These are phyloP conservation scores for Priceomyces haplophilus DNA, from an alignment of 805 yeast species.

Conservation along the genomic window DNA sequence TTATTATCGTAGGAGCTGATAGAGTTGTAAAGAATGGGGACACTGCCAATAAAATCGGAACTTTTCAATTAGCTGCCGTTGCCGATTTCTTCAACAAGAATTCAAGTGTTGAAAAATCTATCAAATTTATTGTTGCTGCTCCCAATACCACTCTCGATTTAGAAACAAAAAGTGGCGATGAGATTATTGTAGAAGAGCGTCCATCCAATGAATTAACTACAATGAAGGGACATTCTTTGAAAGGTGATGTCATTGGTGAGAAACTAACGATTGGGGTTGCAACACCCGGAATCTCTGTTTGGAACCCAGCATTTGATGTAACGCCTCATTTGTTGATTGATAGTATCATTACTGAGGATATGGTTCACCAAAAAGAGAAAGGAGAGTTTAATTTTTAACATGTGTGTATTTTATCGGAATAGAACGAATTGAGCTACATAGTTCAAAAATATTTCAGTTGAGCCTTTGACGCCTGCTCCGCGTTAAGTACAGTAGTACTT, in stretches of 20 bases:
- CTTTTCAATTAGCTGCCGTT: constrained; percentile 78
- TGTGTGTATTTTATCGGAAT: no score
- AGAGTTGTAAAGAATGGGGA: constrained; percentile 92
- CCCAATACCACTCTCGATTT: constrained; percentile 89
- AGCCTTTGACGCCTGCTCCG: background rate
- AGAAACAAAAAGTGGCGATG: constrained; percentile 62
- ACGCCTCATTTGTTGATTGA: constrained; percentile 83
- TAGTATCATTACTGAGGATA: constrained; percentile 83
- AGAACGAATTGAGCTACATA: no score
- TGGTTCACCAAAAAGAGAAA: constrained; percentile 43
- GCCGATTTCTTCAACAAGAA: constrained; percentile 48
- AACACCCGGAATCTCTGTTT: constrained; percentile 78
- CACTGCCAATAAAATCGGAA: constrained; percentile 95
- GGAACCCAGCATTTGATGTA: constrained; percentile 97
- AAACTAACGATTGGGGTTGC: constrained; percentile 68
- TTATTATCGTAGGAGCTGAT: constrained; percentile 93
- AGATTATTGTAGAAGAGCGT: constrained; percentile 83
- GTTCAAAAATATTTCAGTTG: no score
- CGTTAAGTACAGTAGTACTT: constrained; percentile 2
- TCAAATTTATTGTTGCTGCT: constrained; percentile 90
- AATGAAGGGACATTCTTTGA: constrained; percentile 55
- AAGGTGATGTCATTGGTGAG: constrained; percentile 27
- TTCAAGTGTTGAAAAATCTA: constrained; percentile 17
- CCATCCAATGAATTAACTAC: constrained; percentile 76
- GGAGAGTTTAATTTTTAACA: constrained; percentile 49